Base-by-base conservation (phyloP, 1,284 basidiomycete genomes). In the Kwoniella shivajii region DNA sequence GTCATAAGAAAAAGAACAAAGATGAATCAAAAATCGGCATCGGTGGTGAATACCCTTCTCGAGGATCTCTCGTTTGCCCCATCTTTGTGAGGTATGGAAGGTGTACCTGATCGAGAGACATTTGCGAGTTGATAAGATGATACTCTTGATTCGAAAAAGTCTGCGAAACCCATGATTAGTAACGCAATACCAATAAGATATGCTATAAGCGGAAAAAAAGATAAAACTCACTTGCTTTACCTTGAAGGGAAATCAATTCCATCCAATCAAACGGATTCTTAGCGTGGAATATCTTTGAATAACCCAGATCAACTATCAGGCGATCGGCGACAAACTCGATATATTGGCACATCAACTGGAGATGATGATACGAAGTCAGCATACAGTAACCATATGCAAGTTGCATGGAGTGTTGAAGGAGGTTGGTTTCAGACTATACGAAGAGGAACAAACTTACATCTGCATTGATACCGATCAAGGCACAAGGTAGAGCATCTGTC, bases 291-390 rank as follows among this genome's bases (percentile, higher is more conserved):
- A 85, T 74, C 76, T 91, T 92, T 18, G 85, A 80, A 63, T 88
- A 89, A 26, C 91, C 69, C n/a, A 95, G 81, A 1, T 88, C 83
- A 3, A 88, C 84, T 26, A 94, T 84, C 1, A 97, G 82, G 47
- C 93, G 64, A 72, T 97, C 94, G 16, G 94, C 93, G 31, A 96
- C 92, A 65, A 94, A 97, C 75, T 95, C 90, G 64, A 97, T 96
- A 79, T 96, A 97, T 69, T 91, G 90, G 71, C 86, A 83, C 90
- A 93, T 92, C 18, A 91, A 81, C 52, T 82, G 81, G 2, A 29
- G 16, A 36, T 1, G 42, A 44, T 26, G 10, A 10, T 26, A 20
- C 20, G 29, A 14, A 22, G 29, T 43, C 16, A 9, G 24, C 7
- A 27, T 44, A 13, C 84, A 34, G 7, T 7, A 34, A 16, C 16